Evolutionary conservation across 257 asterid species (phyloP).

Genomic region (Dorcoceras hygrometricum): DNA sequence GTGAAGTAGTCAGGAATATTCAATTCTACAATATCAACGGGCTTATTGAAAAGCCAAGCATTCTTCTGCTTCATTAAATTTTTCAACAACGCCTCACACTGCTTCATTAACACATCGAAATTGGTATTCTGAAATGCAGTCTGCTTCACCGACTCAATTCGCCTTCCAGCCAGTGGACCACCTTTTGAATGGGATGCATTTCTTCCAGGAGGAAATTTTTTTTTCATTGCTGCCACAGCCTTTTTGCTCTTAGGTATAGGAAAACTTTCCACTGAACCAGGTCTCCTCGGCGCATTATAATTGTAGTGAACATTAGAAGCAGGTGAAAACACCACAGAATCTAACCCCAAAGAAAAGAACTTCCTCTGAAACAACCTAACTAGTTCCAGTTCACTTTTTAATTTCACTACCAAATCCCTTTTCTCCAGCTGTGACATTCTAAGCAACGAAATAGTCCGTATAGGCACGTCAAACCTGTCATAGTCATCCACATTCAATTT

Average conservation of each 20-base stretch:
- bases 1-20: conserved; percentile 70
- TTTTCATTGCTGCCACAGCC: conserved; percentile 38
- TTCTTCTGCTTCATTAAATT: conserved; percentile 53
- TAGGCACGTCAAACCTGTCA: conserved; percentile 54
- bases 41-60: conserved; percentile 65
- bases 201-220: conserved; percentile 43
- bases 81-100: conserved; percentile 55
- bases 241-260: conserved; percentile 32
- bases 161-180: conserved; percentile 35
- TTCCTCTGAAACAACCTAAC: conserved; percentile 60
- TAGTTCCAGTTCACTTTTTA: conserved; percentile 66
- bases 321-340: conserved; percentile 32
- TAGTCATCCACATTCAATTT: conserved; percentile 40
- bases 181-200: conserved; percentile 64
- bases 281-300: conserved; percentile 46
- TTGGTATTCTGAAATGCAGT: conserved; percentile 33
- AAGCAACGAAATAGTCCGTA: conserved; percentile 45
- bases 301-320: conserved; percentile 37
- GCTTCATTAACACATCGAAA: conserved; percentile 53
- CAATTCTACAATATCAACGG: conserved; percentile 64
- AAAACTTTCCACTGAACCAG: conserved; percentile 39
- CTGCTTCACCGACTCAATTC: conserved; percentile 39
- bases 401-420: conserved; percentile 50
- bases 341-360: conserved; percentile 36
- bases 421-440: conserved; percentile 57